These are phyloP conservation scores for Diaporthe sp. DNA, from an alignment of 2,329 filamentous ascomycete genomes.

Conservation along the genomic window DNA sequence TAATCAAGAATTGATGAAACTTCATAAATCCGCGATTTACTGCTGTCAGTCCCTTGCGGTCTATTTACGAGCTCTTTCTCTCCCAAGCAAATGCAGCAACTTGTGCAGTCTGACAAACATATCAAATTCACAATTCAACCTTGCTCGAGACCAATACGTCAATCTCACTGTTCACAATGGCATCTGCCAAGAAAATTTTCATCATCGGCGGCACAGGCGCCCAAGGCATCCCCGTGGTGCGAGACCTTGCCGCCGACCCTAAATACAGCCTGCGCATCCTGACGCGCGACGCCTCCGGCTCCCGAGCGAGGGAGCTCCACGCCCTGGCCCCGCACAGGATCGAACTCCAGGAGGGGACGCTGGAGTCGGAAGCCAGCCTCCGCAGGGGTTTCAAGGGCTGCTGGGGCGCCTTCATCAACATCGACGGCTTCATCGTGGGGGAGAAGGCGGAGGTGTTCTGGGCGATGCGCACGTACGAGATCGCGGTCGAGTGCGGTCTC, in stretches of 20 bases:
- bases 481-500: slow-evolving; percentile 41
- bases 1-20: neutral
- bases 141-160: neutral
- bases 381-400: slow-evolving; percentile 59
- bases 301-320: slow-evolving; percentile 58
- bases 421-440: slow-evolving; percentile 44
- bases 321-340: slow-evolving; percentile 56
- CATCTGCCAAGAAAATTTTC: slow-evolving; percentile 45
- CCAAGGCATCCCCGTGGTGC: slow-evolving; percentile 63
- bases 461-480: slow-evolving; percentile 42
- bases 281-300: slow-evolving; percentile 60
- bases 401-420: slow-evolving; percentile 51
- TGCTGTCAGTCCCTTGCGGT: too few relatives aligned
- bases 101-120: neutral
- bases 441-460: slow-evolving; percentile 44
- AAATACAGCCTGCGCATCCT: slow-evolving; percentile 62
- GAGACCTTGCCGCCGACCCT: slow-evolving; percentile 56
- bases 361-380: slow-evolving; percentile 60
- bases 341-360: slow-evolving; percentile 62
- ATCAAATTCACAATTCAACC: neutral
- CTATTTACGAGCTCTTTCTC: too few relatives aligned
- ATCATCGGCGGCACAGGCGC: slow-evolving; percentile 66
- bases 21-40: too few relatives aligned
- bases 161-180: neutral
- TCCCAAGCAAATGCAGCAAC: neutral